A percentile compares a stretch with the other conserved stretches of the same genome.
These are phyloP conservation scores for Daldinia caldariorum DNA, from an alignment of 495 filamentous ascomycete species.

Conservation along the genomic window DNA sequence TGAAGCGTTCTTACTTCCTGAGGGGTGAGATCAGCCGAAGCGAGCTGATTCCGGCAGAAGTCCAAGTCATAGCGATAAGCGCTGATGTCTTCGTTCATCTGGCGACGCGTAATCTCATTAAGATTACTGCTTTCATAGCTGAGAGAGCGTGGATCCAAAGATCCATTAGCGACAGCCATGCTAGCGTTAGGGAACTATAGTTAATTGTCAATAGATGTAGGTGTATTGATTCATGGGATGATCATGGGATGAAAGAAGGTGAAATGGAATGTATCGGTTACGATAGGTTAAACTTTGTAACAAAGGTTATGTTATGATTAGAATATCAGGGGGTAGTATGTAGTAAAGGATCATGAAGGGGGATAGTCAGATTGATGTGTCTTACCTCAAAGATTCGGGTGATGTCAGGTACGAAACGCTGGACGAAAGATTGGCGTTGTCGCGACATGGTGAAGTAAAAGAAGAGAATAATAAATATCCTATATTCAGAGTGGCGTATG, in stretches of 20 bases:
- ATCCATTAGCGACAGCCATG: constrained; percentile 20
- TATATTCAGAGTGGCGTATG: not conserved
- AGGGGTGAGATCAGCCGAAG: constrained; percentile 49
- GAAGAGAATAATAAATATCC: constrained; percentile 8
- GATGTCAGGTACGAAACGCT: constrained; percentile 36
- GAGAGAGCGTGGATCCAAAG: constrained; percentile 20
- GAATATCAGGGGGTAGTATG: not conserved
- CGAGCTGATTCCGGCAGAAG: constrained; percentile 51
- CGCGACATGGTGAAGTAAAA: constrained; percentile 13
- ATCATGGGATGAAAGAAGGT: not conserved
- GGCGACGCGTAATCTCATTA: constrained; percentile 53
- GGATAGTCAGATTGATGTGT: not conserved
- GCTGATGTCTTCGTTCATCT: constrained; percentile 55
- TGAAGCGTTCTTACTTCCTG: constrained; percentile 55
- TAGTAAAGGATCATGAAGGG: not conserved
- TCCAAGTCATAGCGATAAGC: constrained; percentile 55
- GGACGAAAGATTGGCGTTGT: constrained; percentile 18
- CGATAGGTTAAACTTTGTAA: not conserved
- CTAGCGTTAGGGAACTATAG: constrained; percentile 21
- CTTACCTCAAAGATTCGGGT: constrained; percentile 35
- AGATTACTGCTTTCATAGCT: constrained; percentile 47
- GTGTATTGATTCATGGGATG: not conserved
- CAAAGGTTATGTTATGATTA: not conserved
- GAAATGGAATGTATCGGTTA: not conserved
- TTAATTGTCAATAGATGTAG: not conserved